Evolutionary conservation across 805 yeast genomes (phyloP), one percentile per base, ranked within the genome.

Genomic region (Wickerhamiella kurtzmanii): DNA sequence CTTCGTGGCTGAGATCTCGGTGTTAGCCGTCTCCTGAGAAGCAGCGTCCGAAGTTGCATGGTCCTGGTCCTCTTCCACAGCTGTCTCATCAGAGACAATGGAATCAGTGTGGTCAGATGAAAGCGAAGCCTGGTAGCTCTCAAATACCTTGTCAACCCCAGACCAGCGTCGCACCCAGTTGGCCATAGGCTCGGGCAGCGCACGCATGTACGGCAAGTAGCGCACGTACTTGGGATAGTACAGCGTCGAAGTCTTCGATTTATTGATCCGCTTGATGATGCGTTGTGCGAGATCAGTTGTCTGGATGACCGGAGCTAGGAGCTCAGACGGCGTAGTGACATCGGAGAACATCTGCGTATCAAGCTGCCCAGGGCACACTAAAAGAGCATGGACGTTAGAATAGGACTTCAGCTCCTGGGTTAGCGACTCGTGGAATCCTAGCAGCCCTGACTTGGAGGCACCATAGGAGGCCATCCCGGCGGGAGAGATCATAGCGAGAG

Each of bases 301-400:
- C 16, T 80, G 80, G 35, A 88, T 67, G 50, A 82, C 83, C 0
- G 96, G 97, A 0, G 97, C 97, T 5, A 88, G 60, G 3, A 80
- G 53, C 2, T 71, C 65, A 9, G 83, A 78, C 0, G 96, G 96
- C 0, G 95, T 81, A 25, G 63, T 51, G 4, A 89, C 83, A 1
- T 79, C 78, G 16, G 68, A 67, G 60, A 89, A 89, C 85, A 89
- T 73, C 2, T 60, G 56, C 0, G 96, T 86, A 43, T 71, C 73
- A 51, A 89, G 62, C 60, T 89, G 96, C 0, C 97, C 97, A 0
- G 96, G 94, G 54, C 92, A 80, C 0, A 89, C 71, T 35, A 89
- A 66, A 47, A 89, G 64, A 0, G 94, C 80, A 53, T 79, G 79
- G 16, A 89, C 74, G 6, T 83, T 79, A 3, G 64, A 59, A 1